Conservation (phyloP, 441 rosid species). For the Pelargonium myrrhifolium region DNA sequence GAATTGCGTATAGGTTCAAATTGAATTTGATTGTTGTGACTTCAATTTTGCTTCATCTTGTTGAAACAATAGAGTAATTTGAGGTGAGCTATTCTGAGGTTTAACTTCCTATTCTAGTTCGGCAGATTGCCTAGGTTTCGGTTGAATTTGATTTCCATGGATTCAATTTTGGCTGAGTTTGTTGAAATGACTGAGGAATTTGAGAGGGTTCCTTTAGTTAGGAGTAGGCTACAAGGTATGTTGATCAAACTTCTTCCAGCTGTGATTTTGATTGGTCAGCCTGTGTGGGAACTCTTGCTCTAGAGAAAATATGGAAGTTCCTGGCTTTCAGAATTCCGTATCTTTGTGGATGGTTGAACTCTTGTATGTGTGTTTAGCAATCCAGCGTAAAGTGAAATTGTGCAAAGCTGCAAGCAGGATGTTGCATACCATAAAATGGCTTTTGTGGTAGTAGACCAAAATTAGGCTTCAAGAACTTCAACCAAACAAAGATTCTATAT, state of each 20-base stretch:
- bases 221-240: not conserved
- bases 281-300: not conserved
- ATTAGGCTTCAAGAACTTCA: not conserved
- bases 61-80: no score
- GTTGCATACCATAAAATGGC: not conserved
- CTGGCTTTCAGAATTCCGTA: not conserved
- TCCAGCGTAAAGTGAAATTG: not conserved
- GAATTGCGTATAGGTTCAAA: no score
- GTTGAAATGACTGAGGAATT: no score
- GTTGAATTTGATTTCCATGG: not conserved
- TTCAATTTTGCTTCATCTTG: no score
- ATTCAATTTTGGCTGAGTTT: not conserved
- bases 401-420: not conserved
- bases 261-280: not conserved
- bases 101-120: no score
- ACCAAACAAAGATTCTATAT: not conserved
- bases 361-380: not conserved
- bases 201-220: no score
- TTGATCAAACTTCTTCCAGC: not conserved
- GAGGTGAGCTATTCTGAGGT: no score
- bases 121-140: no score
- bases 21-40: constrained; percentile 1
- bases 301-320: not conserved
- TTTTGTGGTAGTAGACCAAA: not conserved
- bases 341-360: not conserved